Evolutionary conservation across 306 rosid species (phyloP).

Genomic region (Inga leiocalycina): DNA sequence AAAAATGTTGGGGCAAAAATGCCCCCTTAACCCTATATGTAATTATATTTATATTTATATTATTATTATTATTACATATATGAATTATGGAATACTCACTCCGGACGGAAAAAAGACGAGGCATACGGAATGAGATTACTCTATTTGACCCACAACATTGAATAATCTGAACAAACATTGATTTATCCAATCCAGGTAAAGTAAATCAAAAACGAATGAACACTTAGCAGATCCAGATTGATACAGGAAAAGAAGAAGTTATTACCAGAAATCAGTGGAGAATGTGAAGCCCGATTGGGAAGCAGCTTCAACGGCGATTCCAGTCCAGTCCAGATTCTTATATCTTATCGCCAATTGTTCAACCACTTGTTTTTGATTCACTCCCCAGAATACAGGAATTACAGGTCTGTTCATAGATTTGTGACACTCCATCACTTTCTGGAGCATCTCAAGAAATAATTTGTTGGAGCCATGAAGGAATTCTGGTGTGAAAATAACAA

Average conservation of each 20-base stretch:
- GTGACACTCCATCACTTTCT: neutral
- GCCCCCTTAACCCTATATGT: too few species aligned
- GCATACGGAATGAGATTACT: too few species aligned
- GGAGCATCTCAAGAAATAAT: neutral
- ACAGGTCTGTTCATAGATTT: neutral
- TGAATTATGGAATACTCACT: too few species aligned
- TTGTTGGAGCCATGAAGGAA: neutral
- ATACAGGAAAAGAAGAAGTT: neutral
- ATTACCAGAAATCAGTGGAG: neutral
- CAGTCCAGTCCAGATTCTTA: neutral
- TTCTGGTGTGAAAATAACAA: neutral
- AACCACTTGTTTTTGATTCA: neutral
- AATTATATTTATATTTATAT: too few species aligned
- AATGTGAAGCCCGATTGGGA: neutral
- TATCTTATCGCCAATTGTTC: neutral
- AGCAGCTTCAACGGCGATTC: neutral
- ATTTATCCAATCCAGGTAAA: too few species aligned
- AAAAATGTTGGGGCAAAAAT: too few species aligned
- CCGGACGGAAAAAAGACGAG: too few species aligned
- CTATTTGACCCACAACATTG: too few species aligned
- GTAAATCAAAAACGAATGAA: neutral
- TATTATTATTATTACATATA: too few species aligned
- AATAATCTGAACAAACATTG: too few species aligned
- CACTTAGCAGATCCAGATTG: neutral
- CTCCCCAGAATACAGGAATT: neutral